Evolutionary conservation across 305 asterid genomes (phyloP), one percentile per base, ranked within the genome.

Genomic region (Petunia hybrid): DNA sequence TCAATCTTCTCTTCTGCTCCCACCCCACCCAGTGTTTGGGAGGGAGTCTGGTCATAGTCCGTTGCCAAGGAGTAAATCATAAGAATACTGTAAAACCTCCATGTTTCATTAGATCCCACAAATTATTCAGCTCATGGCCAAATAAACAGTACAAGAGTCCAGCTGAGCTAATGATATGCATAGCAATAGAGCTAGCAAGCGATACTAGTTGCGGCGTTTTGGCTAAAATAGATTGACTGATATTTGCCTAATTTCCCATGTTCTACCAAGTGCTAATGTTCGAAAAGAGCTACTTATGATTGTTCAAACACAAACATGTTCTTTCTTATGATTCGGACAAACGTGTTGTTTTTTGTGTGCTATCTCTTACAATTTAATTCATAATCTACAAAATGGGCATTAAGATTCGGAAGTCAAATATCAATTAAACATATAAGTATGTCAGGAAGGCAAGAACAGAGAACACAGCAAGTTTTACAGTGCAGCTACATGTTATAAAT

Each of bases 1-100:
- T 74, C 64, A 74, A 74, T 36, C 48, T 74, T 74, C 62, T 38
- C 64, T 31, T 38, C 79, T 74, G n/a, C 79, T 46, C 35, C 64
- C 63, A 36, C 46, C 38, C 36, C 78, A 74, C 48, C 36, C 8
- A 53, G n/a, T 38, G 51, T 36, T 73, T 74, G 64, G 64, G 14
- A 46, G 48, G 36, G 38, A 1, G 63, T 22, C 31, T 13, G 62
- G 36, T 13, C 8, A 3, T 73, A 73, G 63, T 46, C 64, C 38
- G 45, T 36, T 51, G 79, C 48, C 64, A 74, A 53, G 31, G 31
- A 22, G 79, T 74, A 74, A 53, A 74, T 74, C 38, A 74, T 53
- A 53, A 74, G 38, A 56, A 69, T 57, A 45, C n/a, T 16, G 45
- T 69, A 40, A 42, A 13, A 74, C 14, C 5, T 51, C 64, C 39